Conservation (phyloP, 2,329 filamentous ascomycete genomes). For the Fonsecaea erecta region DNA sequence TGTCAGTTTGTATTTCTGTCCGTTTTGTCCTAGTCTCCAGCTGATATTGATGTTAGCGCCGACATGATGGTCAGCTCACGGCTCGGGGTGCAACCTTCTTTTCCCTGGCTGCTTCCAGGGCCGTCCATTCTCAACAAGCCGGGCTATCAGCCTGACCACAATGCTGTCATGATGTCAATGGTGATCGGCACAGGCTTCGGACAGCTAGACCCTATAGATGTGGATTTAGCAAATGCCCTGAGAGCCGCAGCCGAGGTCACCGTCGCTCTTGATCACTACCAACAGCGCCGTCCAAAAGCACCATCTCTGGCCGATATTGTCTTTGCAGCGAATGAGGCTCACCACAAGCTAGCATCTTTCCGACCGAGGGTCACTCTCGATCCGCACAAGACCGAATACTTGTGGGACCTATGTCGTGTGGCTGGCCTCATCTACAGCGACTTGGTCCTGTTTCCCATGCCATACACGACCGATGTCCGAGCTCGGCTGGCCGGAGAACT, state of each 20-base stretch:
- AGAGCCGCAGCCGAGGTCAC: conserved; percentile 18
- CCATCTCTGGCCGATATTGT: conserved; percentile 9
- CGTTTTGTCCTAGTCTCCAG: not conserved
- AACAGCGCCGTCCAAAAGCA: conserved; percentile 12
- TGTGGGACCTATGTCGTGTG: conserved; percentile 18
- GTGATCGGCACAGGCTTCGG: conserved; percentile 17
- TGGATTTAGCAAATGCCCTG: conserved; percentile 8
- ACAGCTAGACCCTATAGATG: conserved; percentile 9
- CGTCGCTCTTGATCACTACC: conserved; percentile 23
- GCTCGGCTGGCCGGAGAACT: conserved; percentile 15
- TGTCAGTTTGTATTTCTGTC: conserved; percentile 3
- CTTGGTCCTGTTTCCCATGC: conserved; percentile 21
- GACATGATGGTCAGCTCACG: conserved; percentile 21
- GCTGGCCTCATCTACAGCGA: conserved; percentile 28
- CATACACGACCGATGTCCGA: conserved; percentile 9
- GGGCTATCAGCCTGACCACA: conserved; percentile 15
- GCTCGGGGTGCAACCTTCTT: conserved; percentile 14
- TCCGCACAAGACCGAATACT: not conserved
- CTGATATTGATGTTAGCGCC: conserved; percentile 16
- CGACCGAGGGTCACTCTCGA: not conserved
- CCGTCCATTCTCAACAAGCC: conserved; percentile 3
- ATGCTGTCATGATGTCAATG: conserved; percentile 14
- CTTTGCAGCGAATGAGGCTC: conserved; percentile 21
- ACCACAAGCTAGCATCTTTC: conserved; percentile 18
- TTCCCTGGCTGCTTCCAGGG: conserved; percentile 13